These are phyloP conservation scores for Saccharomycopsis microspora DNA, from an alignment of 805 yeast species.

Conservation along the genomic window DNA sequence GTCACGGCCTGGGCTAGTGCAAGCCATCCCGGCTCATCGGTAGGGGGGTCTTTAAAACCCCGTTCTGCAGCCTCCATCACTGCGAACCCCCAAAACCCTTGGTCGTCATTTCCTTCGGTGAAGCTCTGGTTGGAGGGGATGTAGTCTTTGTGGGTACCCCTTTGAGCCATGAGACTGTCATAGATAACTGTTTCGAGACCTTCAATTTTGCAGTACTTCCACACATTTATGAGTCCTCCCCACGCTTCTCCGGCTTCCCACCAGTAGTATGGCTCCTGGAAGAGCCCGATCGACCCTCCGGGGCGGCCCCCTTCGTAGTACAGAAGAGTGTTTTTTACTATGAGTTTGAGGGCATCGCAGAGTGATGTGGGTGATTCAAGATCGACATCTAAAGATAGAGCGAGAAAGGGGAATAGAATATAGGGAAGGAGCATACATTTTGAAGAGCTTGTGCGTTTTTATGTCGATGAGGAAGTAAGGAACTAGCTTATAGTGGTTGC, in stretches of 20 bases:
- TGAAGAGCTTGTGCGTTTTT: too few relatives aligned
- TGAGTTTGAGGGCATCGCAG: conserved; percentile 34
- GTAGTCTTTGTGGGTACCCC: conserved; percentile 38
- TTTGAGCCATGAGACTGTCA: conserved; percentile 35
- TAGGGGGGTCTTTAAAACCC: conserved; percentile 38
- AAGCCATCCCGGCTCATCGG: conserved; percentile 39
- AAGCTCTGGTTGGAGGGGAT: conserved; percentile 52
- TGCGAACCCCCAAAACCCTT: conserved; percentile 59
- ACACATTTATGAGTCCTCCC: conserved; percentile 56
- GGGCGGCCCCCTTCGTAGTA: conserved; percentile 46
- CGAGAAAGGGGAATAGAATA: background rate
- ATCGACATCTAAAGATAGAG: background rate
- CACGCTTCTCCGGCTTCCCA: conserved; percentile 87
- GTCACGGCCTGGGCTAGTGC: conserved; percentile 46
- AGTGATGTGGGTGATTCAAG: background rate
- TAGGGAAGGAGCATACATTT: too few relatives aligned
- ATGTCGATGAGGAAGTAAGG: too few relatives aligned
- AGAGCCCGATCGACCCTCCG: conserved; percentile 68
- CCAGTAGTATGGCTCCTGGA: conserved; percentile 67
- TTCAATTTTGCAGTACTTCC: conserved; percentile 57
- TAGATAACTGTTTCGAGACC: conserved; percentile 47
- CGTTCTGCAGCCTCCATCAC: conserved; percentile 52
- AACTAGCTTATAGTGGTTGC: too few relatives aligned
- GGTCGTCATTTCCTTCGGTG: conserved; percentile 67
- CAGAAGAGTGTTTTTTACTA: conserved; percentile 52